Base-by-base conservation (phyloP, 441 rosid species). In the Gossypium schwendimanii region DNA sequence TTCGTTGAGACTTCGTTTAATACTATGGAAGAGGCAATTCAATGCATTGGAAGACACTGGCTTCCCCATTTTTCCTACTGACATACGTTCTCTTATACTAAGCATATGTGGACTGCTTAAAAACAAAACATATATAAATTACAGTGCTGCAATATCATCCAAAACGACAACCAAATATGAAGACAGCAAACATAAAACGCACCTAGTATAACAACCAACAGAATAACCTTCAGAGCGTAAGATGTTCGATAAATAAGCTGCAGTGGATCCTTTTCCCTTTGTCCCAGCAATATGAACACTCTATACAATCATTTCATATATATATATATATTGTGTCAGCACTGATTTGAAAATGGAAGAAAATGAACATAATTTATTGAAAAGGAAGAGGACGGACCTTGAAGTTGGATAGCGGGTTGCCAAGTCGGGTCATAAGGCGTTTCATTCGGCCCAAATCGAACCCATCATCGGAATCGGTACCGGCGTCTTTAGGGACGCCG, bases 121-220 rank as follows among this genome's bases (percentile, higher is more conserved):
- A 75, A 39, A 31, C 57, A 79, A 63, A 50, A 12, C 20, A 0
- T 33, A 4, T 14, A n/a, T 18, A 1, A 26, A 54, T 33, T 14
- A 62, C 3, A 59, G 5, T 4, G 2, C 26, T 58, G 17, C 3
- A 17, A 18, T 18, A 18, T 61, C 17, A 7, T 44, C 23, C 54
- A 66, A 49, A 66, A 66, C 39, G 33, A 20, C 18, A 24, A 14
- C 14, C 39, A 66, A 47, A 66, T 66, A 5, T 24, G 39, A 7
- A 24, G 15, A 66, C 4, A 1, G 21, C 3, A 47, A 47, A 23
- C 17, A 1, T 12, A 20, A 63, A 63, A 11, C 4, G 18, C 12
- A 92, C 96, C 98, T 91, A 4, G 98, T 89, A 79, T 92, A 92
- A 76, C 88, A 91, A 72, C 96, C 98, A 80, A 91, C 94, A 0